Evolutionary conservation across 176 grass and related monocot species (phyloP).

Genomic region (Triticum turgidum): DNA sequence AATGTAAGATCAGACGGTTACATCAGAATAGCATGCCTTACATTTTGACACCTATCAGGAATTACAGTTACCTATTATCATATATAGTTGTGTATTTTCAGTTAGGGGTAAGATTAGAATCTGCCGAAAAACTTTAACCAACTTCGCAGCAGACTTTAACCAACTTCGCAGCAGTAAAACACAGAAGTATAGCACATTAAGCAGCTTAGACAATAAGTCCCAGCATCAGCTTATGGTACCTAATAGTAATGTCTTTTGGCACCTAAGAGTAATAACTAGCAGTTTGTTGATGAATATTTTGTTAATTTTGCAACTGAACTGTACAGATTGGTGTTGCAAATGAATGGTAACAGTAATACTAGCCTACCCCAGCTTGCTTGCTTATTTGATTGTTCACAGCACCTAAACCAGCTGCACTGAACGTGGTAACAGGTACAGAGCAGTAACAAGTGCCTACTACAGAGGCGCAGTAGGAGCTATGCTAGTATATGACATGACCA

Average conservation of each 20-base stretch:
- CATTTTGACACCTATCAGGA: background rate
- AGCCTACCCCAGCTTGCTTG: background rate
- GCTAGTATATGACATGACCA: constrained; percentile 71
- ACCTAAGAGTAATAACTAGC: no score
- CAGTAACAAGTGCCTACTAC: constrained; percentile 68
- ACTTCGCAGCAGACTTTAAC: background rate
- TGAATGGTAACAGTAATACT: background rate
- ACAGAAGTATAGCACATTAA: background rate
- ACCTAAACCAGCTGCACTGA: constrained; percentile 10
- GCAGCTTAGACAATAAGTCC: background rate
- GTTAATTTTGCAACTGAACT: background rate
- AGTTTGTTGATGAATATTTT: background rate
- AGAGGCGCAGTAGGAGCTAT: constrained; percentile 65
- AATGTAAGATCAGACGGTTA: background rate
- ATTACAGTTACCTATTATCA: background rate
- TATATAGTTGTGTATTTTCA: background rate
- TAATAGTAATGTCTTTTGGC: no score
- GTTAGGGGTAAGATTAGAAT: background rate
- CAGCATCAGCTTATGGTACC: background rate
- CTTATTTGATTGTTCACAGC: background rate
- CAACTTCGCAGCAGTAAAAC: background rate
- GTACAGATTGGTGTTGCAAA: background rate
- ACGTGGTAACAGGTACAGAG: constrained; percentile 58
- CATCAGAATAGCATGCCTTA: background rate
- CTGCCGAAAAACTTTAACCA: background rate